A percentile compares a stretch with the other conserved stretches of the same genome.
These are phyloP conservation scores for Penicillium sp. DNA, from an alignment of 2,329 filamentous ascomycete genomes.

Conservation along the genomic window DNA sequence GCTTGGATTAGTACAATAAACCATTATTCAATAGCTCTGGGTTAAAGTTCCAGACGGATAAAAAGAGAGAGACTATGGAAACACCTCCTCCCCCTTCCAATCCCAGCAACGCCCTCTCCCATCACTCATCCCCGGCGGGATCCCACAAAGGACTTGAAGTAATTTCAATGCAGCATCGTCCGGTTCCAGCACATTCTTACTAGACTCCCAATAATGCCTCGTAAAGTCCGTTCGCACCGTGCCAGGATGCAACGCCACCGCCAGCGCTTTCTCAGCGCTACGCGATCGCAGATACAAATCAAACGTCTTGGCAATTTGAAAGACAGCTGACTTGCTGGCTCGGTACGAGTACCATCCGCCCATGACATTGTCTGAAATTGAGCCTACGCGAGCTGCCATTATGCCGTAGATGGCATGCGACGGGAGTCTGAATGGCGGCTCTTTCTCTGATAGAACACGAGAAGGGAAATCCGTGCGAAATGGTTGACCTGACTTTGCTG, in stretches of 20 bases:
- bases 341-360: conserved; percentile 84
- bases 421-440: conserved; percentile 41
- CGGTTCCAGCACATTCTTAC: conserved; percentile 64
- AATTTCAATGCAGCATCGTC: conserved; percentile 65
- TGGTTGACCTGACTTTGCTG: conserved; percentile 48
- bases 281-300: conserved; percentile 61
- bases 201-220: conserved; percentile 63
- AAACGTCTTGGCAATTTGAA: conserved; percentile 65
- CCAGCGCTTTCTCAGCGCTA: conserved; percentile 60
- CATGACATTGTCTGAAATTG: conserved; percentile 64
- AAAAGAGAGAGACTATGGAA: conserved; percentile 39
- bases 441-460: not conserved
- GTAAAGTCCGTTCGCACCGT: conserved; percentile 70
- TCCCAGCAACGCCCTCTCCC: conserved; percentile 65
- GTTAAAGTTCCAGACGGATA: not conserved
- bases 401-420: conserved; percentile 62
- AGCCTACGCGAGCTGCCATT: conserved; percentile 75
- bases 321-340: conserved; percentile 70
- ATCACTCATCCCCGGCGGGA: conserved; percentile 34
- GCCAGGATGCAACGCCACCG: conserved; percentile 71
- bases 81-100: conserved; percentile 63
- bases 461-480: not conserved
- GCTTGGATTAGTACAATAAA: no score
- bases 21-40: no score
- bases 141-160: conserved; percentile 53